Base-by-base conservation (phyloP, 306 rosid genomes). In the Corylus heterophylla region DNA sequence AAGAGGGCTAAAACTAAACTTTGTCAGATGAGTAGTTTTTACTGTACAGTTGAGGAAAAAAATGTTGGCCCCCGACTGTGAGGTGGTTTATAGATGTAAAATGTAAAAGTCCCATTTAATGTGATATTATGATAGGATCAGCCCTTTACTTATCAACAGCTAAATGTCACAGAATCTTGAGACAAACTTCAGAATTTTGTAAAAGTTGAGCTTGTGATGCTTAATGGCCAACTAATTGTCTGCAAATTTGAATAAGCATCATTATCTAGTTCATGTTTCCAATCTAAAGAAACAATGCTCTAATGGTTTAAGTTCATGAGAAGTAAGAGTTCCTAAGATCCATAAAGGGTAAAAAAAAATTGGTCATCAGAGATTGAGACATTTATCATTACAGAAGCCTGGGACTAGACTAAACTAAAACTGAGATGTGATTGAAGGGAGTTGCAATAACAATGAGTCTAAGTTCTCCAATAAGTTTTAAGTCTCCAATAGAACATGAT, bases 71-170 rank as follows among this genome's bases (percentile, higher is more conserved):
- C 85, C 85, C 88, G 11, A 73, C 56, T 12, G 42, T 79, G 87
- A 77, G 82, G 90, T 86, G 87, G 70, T 82, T 80, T 81, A 76
- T 80, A 70, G 80, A 66, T 77, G 45, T 76, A 73, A 61, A 78
- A n/a, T 71, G 27, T 74, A 25, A 25, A 72, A 39, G 59, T 67
- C 50, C 54, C 7, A 56, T 85, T 39, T 35, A 9, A 49, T 13
- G 73, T 58, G 45, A 14, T 52, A 18, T 18, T 13, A 52, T 42
- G 49, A 51, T 31, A 69, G 49, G 37, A 48, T 27, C 51, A 8
- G 51, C 22, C 29, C 39, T 14, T 16, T 6, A 49, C 16, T 66
- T 66, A 42, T 66, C 74, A 69, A 22, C 16, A 27, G 12, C 20
- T 35, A 8, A 16, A 31, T 37, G 71, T 2, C 6, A 2, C 45